Base-by-base conservation (phyloP, 164 flowering plant species). In the Dillenia suffruticosa region DNA sequence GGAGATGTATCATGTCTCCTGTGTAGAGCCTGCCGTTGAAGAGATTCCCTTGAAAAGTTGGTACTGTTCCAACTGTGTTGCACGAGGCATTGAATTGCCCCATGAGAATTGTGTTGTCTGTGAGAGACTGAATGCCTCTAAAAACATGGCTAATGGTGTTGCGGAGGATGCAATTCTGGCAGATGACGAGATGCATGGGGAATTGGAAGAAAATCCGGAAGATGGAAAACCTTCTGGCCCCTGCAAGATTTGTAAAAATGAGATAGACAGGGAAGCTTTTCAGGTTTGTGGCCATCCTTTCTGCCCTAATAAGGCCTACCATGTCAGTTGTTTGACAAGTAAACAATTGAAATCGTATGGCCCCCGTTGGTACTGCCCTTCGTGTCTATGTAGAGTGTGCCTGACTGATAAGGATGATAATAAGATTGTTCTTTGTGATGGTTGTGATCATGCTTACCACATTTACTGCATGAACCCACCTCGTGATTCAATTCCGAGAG, bases 391-490 rank as follows among this genome's bases (percentile, higher is more conserved):
- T 70, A 78, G 90, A 68, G 63, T 49, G 62, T 94, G 99, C 80
- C 84, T 86, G 12, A 63, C 66, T 13, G 90, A 94, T 70, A 71
- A 57, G 63, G 95, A 94, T 64, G 96, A 91, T 70, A 84, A 82
- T 22, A 66, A 71, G 75, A 85, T 94, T 66, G 81, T 88, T 26
- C 49, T 94, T 9, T 94, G 97, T 67, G 96, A 92, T 69, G 85
- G 84, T 45, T 88, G 98, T 79, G 96, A 94, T 78, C 78, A 87
- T 65, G 95, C 82, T 1, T 94, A 85, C 75, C 98, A 94, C 79
- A 76, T 81, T 9, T 85, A 91, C 56, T 93, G 97, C 80, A 67
- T 83, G 89, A 56, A 68, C 4, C 94, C 97, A 2, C 88, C 90
- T 16, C 84, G 44, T 14, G 17, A 56, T 46, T 47, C 74, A 17